A percentile compares a stretch with the other conserved stretches of the same genome.
Conservation (phyloP, 73 alveolate species). For the Tetrahymena thermophila region DNA sequence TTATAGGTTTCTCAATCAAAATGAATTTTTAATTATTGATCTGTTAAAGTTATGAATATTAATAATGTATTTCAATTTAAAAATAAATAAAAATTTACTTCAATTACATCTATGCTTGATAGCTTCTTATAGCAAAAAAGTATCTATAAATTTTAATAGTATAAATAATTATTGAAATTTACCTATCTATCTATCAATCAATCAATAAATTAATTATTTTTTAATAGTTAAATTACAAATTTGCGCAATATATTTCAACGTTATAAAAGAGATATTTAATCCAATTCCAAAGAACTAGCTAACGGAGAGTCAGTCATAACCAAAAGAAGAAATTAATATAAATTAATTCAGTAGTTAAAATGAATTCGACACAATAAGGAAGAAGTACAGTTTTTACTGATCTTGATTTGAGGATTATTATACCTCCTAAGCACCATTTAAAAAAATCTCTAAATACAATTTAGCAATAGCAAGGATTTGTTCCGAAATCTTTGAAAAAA, state of each 20-base stretch:
- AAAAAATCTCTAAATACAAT: neutral
- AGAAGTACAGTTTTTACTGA: neutral
- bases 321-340: neutral
- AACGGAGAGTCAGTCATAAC: neutral
- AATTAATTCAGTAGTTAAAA: neutral
- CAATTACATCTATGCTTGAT: neutral
- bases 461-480: neutral
- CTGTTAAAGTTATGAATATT: neutral
- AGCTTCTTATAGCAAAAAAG: neutral
- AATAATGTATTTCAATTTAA: neutral
- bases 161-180: neutral
- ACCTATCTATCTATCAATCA: neutral
- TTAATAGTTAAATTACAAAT: neutral
- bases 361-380: neutral
- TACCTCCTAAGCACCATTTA: neutral
- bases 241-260: neutral
- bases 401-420: neutral
- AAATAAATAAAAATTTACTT: neutral
- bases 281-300: neutral
- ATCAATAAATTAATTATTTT: neutral
- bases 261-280: neutral
- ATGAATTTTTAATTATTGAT: neutral
- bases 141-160: neutral
- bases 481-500: neutral
- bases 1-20: no score